Percentiles rank a stretch among this genome's conserved stretches.
Conservation (phyloP, 495 filamentous ascomycete genomes). For the Penicillium samsonianum region DNA sequence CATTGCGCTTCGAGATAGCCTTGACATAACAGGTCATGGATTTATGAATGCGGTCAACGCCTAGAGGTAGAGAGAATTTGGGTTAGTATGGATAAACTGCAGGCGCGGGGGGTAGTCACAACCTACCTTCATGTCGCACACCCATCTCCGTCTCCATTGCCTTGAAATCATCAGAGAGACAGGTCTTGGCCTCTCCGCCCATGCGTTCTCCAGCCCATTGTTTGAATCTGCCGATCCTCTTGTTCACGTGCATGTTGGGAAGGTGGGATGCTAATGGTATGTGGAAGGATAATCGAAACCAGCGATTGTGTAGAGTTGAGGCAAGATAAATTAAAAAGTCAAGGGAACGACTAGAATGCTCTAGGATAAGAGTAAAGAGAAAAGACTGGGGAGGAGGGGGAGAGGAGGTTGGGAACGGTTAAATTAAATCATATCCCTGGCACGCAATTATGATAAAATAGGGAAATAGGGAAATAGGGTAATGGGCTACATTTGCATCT, state of each 20-base stretch:
- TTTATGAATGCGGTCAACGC: conserved; percentile 88
- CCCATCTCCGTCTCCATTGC: conserved; percentile 90
- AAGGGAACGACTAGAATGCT: conserved; percentile 12
- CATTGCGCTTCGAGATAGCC: conserved; percentile 81
- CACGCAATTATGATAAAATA: conserved; percentile 17
- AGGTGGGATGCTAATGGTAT: background rate
- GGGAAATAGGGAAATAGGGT: background rate
- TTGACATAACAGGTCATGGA: conserved; percentile 91
- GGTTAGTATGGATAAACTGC: conserved; percentile 8
- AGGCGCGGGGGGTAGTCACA: background rate
- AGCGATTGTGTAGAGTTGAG: conserved; percentile 7
- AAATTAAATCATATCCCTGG: conserved; percentile 13
- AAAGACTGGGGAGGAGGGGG: conserved; percentile 17
- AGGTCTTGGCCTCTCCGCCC: conserved; percentile 89
- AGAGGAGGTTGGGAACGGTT: conserved; percentile 17
- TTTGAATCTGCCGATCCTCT: conserved; percentile 94
- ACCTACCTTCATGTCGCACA: conserved; percentile 82
- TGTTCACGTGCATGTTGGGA: conserved; percentile 82
- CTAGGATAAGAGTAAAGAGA: conserved; percentile 14
- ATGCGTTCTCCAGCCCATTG: conserved; percentile 99
- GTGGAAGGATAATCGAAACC: conserved; percentile 13
- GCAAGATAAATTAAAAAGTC: background rate
- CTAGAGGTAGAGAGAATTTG: conserved; percentile 42
- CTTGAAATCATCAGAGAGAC: conserved; percentile 90
- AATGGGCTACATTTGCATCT: background rate